Conservation (phyloP, 495 filamentous ascomycete genomes). For the Rusavskia elegans region DNA sequence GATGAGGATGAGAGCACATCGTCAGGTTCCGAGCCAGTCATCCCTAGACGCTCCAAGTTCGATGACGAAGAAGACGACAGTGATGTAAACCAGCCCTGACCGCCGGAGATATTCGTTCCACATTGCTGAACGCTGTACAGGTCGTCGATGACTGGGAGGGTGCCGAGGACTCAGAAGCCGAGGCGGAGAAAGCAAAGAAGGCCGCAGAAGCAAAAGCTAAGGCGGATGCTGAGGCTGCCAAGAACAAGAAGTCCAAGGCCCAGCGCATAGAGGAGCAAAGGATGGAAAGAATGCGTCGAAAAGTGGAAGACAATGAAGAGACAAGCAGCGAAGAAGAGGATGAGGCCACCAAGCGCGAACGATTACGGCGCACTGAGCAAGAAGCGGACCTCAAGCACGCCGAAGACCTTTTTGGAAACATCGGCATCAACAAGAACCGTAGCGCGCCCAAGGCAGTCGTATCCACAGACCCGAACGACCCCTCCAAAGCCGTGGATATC, state of each 20-base stretch:
- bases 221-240: constrained; percentile 78
- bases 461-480: constrained; percentile 48
- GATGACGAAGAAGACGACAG: constrained; percentile 87
- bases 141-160: constrained; percentile 96
- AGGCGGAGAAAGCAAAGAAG: constrained; percentile 85
- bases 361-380: constrained; percentile 62
- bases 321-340: constrained; percentile 51
- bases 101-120: no score
- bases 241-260: constrained; percentile 78
- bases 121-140: constrained; percentile 22
- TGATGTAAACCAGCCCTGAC: constrained; percentile 42
- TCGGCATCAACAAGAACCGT: constrained; percentile 55
- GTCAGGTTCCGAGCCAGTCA: constrained; percentile 30
- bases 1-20: constrained; percentile 44
- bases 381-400: constrained; percentile 84
- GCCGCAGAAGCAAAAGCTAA: constrained; percentile 76
- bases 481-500: constrained; percentile 66
- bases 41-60: constrained; percentile 53
- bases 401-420: constrained; percentile 71
- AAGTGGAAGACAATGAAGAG: constrained; percentile 36
- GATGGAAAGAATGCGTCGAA: constrained; percentile 25
- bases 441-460: constrained; percentile 50
- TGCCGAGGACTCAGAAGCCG: constrained; percentile 90
- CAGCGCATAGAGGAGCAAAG: constrained; percentile 74
- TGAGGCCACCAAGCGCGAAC: constrained; percentile 52